Conservation (phyloP, 345 rosid genomes). For the Brassica cretica region DNA sequence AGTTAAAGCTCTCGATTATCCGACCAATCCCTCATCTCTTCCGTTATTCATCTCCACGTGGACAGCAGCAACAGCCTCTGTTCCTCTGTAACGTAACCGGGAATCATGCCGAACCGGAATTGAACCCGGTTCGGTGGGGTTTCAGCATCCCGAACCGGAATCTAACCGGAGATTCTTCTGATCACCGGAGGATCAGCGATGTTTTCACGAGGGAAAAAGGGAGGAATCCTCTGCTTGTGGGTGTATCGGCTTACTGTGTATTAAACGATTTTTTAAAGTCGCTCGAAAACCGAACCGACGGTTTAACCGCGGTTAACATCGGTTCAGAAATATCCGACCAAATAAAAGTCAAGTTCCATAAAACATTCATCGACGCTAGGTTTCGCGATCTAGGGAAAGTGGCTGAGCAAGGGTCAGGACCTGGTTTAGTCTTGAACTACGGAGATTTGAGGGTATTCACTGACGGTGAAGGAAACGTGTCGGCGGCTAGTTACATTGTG, state of each 20-base stretch:
- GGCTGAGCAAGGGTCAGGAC: slow-evolving; percentile 43
- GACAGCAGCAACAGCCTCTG: slow-evolving; percentile 46
- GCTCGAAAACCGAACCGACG: slow-evolving; percentile 43
- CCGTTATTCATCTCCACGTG: slow-evolving; percentile 50
- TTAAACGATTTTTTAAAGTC: slow-evolving; percentile 50
- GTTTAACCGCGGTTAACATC: slow-evolving; percentile 47
- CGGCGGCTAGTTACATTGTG: slow-evolving; percentile 47
- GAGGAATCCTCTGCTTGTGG: slow-evolving; percentile 77
- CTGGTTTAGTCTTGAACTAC: slow-evolving; percentile 57
- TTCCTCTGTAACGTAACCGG: slow-evolving; percentile 56
- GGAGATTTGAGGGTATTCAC: slow-evolving; percentile 62
- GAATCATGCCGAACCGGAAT: slow-evolving; percentile 29
- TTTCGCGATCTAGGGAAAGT: slow-evolving; percentile 51
- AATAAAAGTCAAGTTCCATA: slow-evolving; percentile 38
- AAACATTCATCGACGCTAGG: slow-evolving; percentile 34
- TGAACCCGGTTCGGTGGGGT: slow-evolving; percentile 40
- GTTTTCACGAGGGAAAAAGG: slow-evolving; percentile 52
- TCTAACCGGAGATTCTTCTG: slow-evolving; percentile 53
- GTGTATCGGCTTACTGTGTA: slow-evolving; percentile 54
- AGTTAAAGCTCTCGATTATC: slow-evolving; percentile 73
- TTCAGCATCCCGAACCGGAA: slow-evolving; percentile 47
- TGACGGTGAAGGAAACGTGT: slow-evolving; percentile 18
- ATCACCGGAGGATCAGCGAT: slow-evolving; percentile 54
- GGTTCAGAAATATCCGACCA: slow-evolving; percentile 45
- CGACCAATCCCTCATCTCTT: slow-evolving; percentile 71